Base-by-base conservation (phyloP, 2,329 filamentous ascomycete genomes). In the Colletotrichum salicis region DNA sequence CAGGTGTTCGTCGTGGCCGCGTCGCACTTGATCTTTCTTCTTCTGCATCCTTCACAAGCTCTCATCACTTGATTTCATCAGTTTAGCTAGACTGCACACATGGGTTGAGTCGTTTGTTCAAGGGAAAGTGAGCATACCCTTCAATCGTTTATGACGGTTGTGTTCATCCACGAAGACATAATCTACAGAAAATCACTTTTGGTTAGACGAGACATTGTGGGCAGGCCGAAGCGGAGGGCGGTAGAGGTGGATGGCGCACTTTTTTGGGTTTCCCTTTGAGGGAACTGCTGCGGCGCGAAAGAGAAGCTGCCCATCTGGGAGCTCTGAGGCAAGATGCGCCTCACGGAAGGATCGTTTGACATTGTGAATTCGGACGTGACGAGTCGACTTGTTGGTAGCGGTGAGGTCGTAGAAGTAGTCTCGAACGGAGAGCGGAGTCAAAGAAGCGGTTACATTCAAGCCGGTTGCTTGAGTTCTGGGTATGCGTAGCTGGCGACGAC, bases 151-250 rank as follows among this genome's bases (percentile, higher is more conserved):
- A 84, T 98, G 96, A 75, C 96, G 93, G 85, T 98, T 98, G 83
- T 98, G 96, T 82, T 98, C 96, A 82, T 98, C 96, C 70, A 98
- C 96, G 80, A 98, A 98, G 78, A 98, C 96, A 93, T 98, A 98
- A 82, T 98, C 95, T 97, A 79, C 65, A 74, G 67, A 66, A 22
- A 74, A 76, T 6, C 70, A 76, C 75, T 67, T 69, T 60, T 37
- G 54, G 76, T 84, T 76, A 84, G 81, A 68, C 57, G 29, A 29
- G n/a, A 57, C 24, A 24, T 12, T 29, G 41, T 24, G 61, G 61
- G 54, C 29, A 13, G 29, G 33, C 41, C 31, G 52, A 52, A 54
- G 33, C 48, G 54, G 51, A 31, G 35, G 70, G 35, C 33, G 64
- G 57, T 48, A 48, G 62, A 41, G 37, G 48, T 70, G 41, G 67